These are phyloP conservation scores for Endogone sp. DNA, from an alignment of 192 early-diverging fungal genomes.

Conservation along the genomic window DNA sequence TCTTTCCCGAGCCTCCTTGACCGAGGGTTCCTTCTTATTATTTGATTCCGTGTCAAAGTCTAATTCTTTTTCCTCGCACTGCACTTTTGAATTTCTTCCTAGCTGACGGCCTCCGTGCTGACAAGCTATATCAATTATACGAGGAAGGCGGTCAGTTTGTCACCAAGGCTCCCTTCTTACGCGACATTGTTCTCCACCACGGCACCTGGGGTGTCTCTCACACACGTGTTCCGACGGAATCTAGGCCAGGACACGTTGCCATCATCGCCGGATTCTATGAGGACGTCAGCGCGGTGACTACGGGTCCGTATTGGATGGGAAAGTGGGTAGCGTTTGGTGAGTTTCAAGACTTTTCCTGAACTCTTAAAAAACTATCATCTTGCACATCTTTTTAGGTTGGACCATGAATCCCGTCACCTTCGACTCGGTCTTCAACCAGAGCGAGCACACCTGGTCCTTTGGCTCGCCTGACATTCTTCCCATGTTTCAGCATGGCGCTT, in stretches of 20 bases:
- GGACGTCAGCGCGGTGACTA: slow-evolving; percentile 96
- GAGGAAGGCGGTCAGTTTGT: slow-evolving; percentile 28
- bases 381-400: slow-evolving; percentile 60
- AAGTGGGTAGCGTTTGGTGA: background rate
- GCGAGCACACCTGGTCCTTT: slow-evolving; percentile 93
- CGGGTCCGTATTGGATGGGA: slow-evolving; percentile 47
- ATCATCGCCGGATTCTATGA: slow-evolving; percentile 98
- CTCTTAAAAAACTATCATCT: background rate
- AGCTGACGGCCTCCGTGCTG: slow-evolving; percentile 93
- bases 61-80: background rate
- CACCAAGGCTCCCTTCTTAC: slow-evolving; percentile 55
- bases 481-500: slow-evolving; percentile 93
- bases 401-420: slow-evolving; percentile 97
- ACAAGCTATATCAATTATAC: slow-evolving; percentile 85
- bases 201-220: slow-evolving; percentile 83
- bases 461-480: slow-evolving; percentile 96
- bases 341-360: background rate
- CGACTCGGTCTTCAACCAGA: slow-evolving; percentile 95
- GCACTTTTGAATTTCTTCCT: background rate
- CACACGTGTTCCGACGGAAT: slow-evolving; percentile 94
- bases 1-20: too few relatives aligned
- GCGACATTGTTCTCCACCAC: slow-evolving; percentile 51
- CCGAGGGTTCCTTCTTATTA: background rate
- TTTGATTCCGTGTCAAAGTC: background rate
- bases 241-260: slow-evolving; percentile 95